These are phyloP conservation scores for Linum lewisii DNA, from an alignment of 345 rosid species.

Conservation along the genomic window DNA sequence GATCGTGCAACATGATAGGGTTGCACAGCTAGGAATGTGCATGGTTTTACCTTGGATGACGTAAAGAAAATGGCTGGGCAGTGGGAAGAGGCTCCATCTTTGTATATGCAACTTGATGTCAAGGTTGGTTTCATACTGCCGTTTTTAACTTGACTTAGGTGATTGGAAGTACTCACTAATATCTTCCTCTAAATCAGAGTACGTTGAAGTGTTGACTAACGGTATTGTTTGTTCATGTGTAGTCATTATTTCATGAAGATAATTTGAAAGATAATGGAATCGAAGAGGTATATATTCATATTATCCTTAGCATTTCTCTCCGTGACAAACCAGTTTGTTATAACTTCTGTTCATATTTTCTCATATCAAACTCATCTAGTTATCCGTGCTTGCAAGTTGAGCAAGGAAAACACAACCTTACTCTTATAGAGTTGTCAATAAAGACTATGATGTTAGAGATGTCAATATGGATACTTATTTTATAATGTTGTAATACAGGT, in stretches of 20 bases:
- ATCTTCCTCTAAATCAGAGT: neutral
- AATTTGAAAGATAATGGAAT: slow-evolving; percentile 71
- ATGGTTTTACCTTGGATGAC: slow-evolving; percentile 69
- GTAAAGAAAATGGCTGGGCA: slow-evolving; percentile 68
- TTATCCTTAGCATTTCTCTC: neutral
- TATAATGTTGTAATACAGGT: slow-evolving; percentile 35
- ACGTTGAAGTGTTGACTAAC: neutral
- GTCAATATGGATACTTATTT: neutral
- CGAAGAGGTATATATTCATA: slow-evolving; percentile 53
- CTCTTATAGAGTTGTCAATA: too few species aligned
- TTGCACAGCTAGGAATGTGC: slow-evolving; percentile 92
- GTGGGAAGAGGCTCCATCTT: slow-evolving; percentile 82
- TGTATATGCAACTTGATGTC: slow-evolving; percentile 63
- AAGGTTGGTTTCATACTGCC: slow-evolving; percentile 40
- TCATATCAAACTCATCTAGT: neutral
- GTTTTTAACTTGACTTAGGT: slow-evolving; percentile 3
- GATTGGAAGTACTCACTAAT: slow-evolving; percentile 5
- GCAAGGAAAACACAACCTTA: too few species aligned
- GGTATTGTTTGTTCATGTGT: slow-evolving; percentile 22
- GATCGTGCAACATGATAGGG: slow-evolving; percentile 46
- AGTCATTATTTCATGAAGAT: slow-evolving; percentile 76
- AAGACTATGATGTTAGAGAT: too few species aligned
- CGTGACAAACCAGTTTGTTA: neutral
- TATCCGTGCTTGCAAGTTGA: too few species aligned
- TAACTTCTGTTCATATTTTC: neutral